Base-by-base conservation (phyloP, 306 rosid genomes). In the Prunus kanzakura region DNA sequence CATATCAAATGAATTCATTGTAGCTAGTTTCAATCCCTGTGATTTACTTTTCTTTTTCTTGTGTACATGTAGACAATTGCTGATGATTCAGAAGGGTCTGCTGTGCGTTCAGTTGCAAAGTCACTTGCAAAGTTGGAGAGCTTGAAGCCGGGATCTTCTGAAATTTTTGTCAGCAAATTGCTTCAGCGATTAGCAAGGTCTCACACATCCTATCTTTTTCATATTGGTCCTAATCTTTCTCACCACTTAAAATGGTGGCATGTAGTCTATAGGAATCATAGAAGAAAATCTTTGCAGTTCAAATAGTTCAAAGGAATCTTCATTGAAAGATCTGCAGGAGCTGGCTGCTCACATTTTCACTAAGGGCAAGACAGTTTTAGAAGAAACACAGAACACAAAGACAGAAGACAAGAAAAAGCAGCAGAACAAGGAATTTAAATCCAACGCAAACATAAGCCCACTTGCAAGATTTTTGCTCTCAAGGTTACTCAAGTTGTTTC, bases 381-480 rank as follows among this genome's bases (percentile, higher is more conserved):
- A 88, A 83, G 91, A 78, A 82, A 64, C 78, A 9, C 87, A 69
- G 79, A 87, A 79, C 65, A 78, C 60, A 11, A 79, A 57, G 20
- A 49, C 85, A 1, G 93, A 88, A 67, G 77, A 47, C 85, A 69
- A 82, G 80, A 92, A 81, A 81, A 89, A 71, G 81, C 96, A 82
- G 82, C 93, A 80, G 74, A 87, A 79, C 84, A 90, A 80, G 88
- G 97, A 89, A 43, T 79, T 69, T 54, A 85, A 88, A 82, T 78
- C 96, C 63, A 85, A 89, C 72, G 83, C 93, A 80, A 96, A 91
- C 80, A 82, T 91, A 80, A 96, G 97, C 76, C 93, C 99, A 16
- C 94, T 96, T 4, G 99, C 99, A 55, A 87, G 97, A 87, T 96
- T 96, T 86, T 91, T 96, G 86, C 93, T 96, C 73, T 91, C 99